Conservation (phyloP, 345 rosid genomes). For the Punica granatum region DNA sequence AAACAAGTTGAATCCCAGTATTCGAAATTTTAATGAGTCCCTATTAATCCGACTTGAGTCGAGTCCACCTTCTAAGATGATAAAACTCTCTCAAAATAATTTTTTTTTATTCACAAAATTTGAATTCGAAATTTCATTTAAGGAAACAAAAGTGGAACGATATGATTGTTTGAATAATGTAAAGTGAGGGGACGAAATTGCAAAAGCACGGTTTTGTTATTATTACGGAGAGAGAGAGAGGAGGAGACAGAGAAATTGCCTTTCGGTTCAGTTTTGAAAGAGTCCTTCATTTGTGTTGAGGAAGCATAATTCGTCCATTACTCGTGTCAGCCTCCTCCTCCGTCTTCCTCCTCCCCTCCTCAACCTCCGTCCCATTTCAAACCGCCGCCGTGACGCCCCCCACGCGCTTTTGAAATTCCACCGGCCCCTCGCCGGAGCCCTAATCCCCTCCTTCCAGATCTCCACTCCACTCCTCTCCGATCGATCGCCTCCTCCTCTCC, state of each 20-base stretch:
- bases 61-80: no score
- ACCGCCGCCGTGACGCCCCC: not conserved
- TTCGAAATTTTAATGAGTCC: no score
- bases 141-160: not conserved
- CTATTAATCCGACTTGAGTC: no score
- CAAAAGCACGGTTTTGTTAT: not conserved
- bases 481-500: not conserved
- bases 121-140: not conserved
- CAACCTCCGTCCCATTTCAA: not conserved
- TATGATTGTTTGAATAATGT: not conserved
- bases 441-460: not conserved
- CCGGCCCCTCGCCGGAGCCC: constrained; percentile 3
- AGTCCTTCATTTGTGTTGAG: not conserved
- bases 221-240: not conserved
- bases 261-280: not conserved
- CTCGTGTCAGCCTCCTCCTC: not conserved
- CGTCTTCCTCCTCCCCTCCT: not conserved
- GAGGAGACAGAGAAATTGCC: not conserved
- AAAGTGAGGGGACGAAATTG: not conserved
- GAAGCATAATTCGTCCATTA: not conserved
- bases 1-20: no score
- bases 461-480: not conserved
- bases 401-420: not conserved
- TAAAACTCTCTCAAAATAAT: no score
- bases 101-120: no score